Evolutionary conservation across 306 rosid species (phyloP).

Genomic region (Corylus americana): DNA sequence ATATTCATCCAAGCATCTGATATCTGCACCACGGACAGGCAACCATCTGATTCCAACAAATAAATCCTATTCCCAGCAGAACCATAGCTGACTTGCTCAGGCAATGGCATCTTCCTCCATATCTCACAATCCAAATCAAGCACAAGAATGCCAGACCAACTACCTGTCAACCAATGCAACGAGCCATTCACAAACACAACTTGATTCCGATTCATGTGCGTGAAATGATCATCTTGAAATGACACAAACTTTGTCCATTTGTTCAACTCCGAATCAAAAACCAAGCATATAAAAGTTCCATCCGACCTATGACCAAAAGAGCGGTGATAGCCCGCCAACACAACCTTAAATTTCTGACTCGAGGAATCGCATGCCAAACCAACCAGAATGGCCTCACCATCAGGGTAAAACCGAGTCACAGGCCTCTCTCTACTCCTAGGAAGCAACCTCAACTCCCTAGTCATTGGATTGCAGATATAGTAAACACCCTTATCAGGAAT

Average conservation of each 20-base stretch:
- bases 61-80: conserved; percentile 58
- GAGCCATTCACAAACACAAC: conserved; percentile 68
- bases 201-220: conserved; percentile 83
- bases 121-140: conserved; percentile 68
- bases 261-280: conserved; percentile 71
- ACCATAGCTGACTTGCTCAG: conserved; percentile 45
- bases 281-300: conserved; percentile 75
- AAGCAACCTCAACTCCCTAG: conserved; percentile 71
- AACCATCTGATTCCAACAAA: conserved; percentile 65
- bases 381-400: conserved; percentile 76
- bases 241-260: conserved; percentile 82
- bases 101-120: conserved; percentile 75
- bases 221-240: conserved; percentile 64
- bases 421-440: conserved; percentile 84
- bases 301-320: conserved; percentile 75
- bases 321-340: conserved; percentile 65
- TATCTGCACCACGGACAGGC: conserved; percentile 71
- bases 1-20: conserved; percentile 82
- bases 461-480: conserved; percentile 80
- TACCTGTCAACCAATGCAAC: conserved; percentile 75
- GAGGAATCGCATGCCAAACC: conserved; percentile 65
- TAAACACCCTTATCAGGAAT: conserved; percentile 81
- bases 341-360: conserved; percentile 58
- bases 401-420: conserved; percentile 74
- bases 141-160: conserved; percentile 53